phyloP scores from a whole-genome alignment of 176 grass and related monocot genomes.

The Oryza glumipatula region DNA sequence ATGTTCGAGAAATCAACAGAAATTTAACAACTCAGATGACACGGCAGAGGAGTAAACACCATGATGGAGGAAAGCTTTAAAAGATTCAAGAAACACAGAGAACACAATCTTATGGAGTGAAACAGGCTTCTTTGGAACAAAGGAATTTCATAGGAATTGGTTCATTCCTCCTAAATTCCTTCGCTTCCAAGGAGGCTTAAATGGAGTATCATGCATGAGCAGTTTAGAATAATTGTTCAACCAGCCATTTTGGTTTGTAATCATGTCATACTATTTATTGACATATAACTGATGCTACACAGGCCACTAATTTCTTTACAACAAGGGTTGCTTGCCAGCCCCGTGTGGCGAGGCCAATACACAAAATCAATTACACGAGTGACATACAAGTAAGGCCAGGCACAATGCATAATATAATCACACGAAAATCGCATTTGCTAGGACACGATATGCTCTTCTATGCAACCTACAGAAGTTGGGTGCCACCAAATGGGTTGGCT shows the following conservation, averaged over 20 bases:
- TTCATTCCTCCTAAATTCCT: too few relatives aligned
- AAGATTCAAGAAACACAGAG: not conserved
- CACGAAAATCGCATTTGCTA: constrained; percentile 64
- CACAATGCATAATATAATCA: constrained; percentile 58
- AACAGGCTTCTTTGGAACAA: too few relatives aligned
- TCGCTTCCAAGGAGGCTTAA: not conserved
- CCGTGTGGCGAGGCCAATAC: constrained; percentile 52
- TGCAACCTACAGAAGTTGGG: constrained; percentile 58
- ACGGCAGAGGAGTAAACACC: not conserved
- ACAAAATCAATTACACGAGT: constrained; percentile 42
- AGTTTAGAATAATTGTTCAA: not conserved
- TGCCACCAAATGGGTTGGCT: constrained; percentile 63
- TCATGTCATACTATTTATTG: constrained; percentile 52
- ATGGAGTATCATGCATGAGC: not conserved
- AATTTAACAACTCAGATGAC: not conserved
- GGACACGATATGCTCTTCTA: constrained; percentile 40
- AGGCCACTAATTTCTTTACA: constrained; percentile 63
- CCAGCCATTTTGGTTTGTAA: constrained; percentile 17
- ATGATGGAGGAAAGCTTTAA: not conserved
- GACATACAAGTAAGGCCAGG: constrained; percentile 42
- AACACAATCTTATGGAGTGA: not conserved
- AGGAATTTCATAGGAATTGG: too few relatives aligned
- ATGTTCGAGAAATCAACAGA: not conserved
- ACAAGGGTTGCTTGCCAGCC: constrained; percentile 49
- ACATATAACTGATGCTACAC: constrained; percentile 45